Evolutionary conservation across 129 eudicot genomes (phyloP).

Genomic region (Smallanthus sonchifolius): DNA sequence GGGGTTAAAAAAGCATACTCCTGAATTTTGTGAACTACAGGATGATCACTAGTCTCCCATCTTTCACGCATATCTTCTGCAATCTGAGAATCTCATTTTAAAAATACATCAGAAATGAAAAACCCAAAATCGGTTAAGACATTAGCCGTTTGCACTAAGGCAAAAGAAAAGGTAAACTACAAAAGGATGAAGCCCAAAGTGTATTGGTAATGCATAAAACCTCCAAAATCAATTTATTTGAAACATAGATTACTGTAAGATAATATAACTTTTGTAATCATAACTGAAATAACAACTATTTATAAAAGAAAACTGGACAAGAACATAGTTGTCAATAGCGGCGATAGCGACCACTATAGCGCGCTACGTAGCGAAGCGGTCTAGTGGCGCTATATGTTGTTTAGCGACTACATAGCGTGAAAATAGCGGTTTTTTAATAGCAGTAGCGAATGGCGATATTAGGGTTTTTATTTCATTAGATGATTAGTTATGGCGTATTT

Average conservation of each 20-base stretch:
- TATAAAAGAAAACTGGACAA: not conserved
- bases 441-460: no score
- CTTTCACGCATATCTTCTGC: constrained; percentile 92
- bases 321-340: no score
- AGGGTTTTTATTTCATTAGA: no score
- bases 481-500: no score
- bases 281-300: not conserved
- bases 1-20: constrained; percentile 49
- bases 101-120: constrained; percentile 6
- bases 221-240: not conserved
- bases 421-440: no score
- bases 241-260: not conserved
- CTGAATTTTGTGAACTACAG: constrained; percentile 85
- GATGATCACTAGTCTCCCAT: constrained; percentile 96
- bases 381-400: no score
- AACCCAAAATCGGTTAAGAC: not conserved
- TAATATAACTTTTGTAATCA: not conserved
- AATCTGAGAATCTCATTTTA: constrained; percentile 43
- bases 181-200: not conserved
- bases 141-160: not conserved
- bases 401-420: no score
- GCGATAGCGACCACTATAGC: no score
- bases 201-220: not conserved
- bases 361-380: no score
- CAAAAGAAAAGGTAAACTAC: not conserved